A percentile compares a stretch with the other conserved stretches of the same genome.
These are phyloP conservation scores for Chrysoporthe austroafricana DNA, from an alignment of 2,329 filamentous ascomycete genomes.

Conservation along the genomic window DNA sequence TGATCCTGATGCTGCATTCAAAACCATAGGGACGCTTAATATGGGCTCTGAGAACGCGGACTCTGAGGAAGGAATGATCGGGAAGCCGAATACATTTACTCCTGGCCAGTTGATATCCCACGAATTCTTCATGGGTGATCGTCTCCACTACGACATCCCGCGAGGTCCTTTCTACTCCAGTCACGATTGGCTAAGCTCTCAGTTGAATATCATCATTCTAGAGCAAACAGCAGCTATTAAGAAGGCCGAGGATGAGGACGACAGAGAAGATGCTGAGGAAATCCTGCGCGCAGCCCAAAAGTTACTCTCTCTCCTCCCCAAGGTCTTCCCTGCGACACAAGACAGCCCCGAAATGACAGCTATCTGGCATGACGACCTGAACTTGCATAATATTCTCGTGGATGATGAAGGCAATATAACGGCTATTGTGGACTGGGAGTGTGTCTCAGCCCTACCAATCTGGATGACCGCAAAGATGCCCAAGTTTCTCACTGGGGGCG, in stretches of 20 bases:
- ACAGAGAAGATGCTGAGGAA: slow-evolving; percentile 38
- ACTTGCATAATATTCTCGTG: slow-evolving; percentile 45
- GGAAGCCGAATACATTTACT: neutral
- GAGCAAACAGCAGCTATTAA: slow-evolving; percentile 34
- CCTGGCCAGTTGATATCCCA: slow-evolving; percentile 38
- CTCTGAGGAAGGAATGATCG: neutral
- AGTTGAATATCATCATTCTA: slow-evolving; percentile 37
- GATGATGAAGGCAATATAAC: slow-evolving; percentile 41
- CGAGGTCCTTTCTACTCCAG: slow-evolving; percentile 44
- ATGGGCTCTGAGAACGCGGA: neutral
- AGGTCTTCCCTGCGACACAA: slow-evolving; percentile 37
- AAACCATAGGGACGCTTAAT: slow-evolving; percentile 35
- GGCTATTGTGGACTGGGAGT: slow-evolving; percentile 49
- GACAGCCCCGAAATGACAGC: slow-evolving; percentile 37
- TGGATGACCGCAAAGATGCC: slow-evolving; percentile 43
- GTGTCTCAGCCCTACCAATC: slow-evolving; percentile 43
- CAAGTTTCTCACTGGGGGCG: slow-evolving; percentile 38
- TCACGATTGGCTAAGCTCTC: slow-evolving; percentile 42
- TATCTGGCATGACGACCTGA: slow-evolving; percentile 44
- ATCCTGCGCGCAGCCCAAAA: slow-evolving; percentile 33
- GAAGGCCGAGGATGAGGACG: slow-evolving; percentile 35
- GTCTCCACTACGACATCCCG: slow-evolving; percentile 38
- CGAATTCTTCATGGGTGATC: slow-evolving; percentile 41
- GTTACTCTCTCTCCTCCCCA: slow-evolving; percentile 38
- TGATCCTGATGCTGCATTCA: slow-evolving; percentile 31